These are phyloP conservation scores for Clavariopsis aquatica DNA, from an alignment of 495 filamentous ascomycete species.

Conservation along the genomic window DNA sequence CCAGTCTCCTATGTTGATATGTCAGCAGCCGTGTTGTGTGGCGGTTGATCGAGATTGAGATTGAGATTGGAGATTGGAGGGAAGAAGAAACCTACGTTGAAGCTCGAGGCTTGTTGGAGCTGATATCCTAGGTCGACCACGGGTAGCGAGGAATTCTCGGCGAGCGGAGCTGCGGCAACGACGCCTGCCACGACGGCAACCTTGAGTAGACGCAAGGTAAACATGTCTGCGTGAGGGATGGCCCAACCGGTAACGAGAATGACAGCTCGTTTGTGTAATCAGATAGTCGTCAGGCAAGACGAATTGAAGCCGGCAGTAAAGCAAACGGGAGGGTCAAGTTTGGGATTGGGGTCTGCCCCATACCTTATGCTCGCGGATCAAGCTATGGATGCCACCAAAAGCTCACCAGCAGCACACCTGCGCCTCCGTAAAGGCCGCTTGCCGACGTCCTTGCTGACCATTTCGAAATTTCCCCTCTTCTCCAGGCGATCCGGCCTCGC, in stretches of 20 bases:
- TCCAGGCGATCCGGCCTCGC: background rate
- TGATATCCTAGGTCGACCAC: constrained; percentile 36
- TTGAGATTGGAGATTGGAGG: background rate
- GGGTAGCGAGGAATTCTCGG: constrained; percentile 22
- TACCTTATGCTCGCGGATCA: background rate
- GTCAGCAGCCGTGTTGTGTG: constrained; percentile 3
- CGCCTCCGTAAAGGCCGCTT: background rate
- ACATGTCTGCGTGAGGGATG: background rate
- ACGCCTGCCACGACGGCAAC: background rate
- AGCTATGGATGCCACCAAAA: background rate
- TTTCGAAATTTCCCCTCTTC: background rate
- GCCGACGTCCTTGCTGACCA: background rate
- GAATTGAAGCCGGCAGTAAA: background rate
- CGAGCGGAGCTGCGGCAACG: background rate
- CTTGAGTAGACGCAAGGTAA: constrained; percentile 2
- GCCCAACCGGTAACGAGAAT: background rate
- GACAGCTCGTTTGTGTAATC: no score
- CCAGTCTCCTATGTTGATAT: constrained; percentile 23
- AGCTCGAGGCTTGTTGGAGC: constrained; percentile 31
- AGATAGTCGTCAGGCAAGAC: background rate
- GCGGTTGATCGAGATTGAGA: no score
- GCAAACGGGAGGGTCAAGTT: background rate
- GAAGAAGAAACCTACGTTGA: constrained; percentile 32
- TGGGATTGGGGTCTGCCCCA: background rate
- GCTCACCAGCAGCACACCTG: background rate